Conservation (phyloP, 352 stramenopile genomes). For the Phytophthora cactorum region DNA sequence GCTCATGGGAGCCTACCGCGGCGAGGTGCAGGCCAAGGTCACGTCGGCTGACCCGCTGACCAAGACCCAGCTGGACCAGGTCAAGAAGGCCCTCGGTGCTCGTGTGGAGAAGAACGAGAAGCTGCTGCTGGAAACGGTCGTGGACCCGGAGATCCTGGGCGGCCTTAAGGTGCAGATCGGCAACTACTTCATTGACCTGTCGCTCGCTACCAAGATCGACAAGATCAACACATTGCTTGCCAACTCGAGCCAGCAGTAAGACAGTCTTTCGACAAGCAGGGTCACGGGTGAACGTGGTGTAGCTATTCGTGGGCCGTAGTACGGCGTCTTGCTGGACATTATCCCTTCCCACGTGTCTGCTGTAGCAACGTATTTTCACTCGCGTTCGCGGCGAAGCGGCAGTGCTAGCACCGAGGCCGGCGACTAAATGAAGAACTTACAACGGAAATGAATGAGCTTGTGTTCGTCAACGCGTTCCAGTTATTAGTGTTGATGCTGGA, state of each 20-base stretch:
- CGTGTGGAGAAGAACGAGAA: constrained; percentile 91
- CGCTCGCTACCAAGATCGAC: constrained; percentile 95
- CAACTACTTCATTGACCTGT: constrained; percentile 98
- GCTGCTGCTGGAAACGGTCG: constrained; percentile 91
- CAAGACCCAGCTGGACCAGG: constrained; percentile 92
- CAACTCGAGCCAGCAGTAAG: constrained; percentile 64
- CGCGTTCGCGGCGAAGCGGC: constrained; percentile 3
- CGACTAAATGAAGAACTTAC: constrained; percentile 39
- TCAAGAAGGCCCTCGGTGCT: constrained; percentile 93
- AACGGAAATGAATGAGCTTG: constrained; percentile 35
- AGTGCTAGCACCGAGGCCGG: constrained; percentile 20
- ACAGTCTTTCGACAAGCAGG: constrained; percentile 11
- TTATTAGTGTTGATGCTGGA: not conserved
- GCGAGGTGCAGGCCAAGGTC: constrained; percentile 96
- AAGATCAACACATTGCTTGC: constrained; percentile 91
- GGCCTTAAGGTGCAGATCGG: constrained; percentile 98
- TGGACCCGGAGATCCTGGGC: constrained; percentile 95
- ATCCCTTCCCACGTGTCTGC: constrained; percentile 9
- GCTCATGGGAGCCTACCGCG: constrained; percentile 96
- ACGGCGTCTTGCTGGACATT: not conserved
- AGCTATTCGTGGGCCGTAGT: constrained; percentile 15
- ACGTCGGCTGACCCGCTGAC: constrained; percentile 95
- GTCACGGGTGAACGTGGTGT: constrained; percentile 28
- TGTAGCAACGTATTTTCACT: constrained; percentile 20
- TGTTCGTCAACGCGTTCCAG: not conserved